These are phyloP conservation scores for Leccinum olivaceopallidum DNA, from an alignment of 768 basidiomycete species.

Conservation along the genomic window DNA sequence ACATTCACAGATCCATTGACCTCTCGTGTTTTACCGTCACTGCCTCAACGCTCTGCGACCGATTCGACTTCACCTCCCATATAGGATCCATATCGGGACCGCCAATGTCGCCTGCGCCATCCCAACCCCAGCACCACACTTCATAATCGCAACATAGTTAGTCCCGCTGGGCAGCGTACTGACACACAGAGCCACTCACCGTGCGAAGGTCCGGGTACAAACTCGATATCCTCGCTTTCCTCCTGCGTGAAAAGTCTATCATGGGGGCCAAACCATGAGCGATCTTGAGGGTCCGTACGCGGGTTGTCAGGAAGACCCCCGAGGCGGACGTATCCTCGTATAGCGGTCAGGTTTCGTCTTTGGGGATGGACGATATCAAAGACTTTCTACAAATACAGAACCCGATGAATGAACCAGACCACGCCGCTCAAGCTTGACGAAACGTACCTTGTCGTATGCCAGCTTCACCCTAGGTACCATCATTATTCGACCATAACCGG, in stretches of 20 bases:
- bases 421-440: not conserved
- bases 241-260: constrained; percentile 91
- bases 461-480: constrained; percentile 98
- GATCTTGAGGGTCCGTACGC: constrained; percentile 93
- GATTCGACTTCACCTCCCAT: constrained; percentile 85
- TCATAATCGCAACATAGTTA: constrained; percentile 10
- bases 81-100: constrained; percentile 98
- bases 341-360: constrained; percentile 91
- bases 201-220: constrained; percentile 78
- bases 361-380: constrained; percentile 93
- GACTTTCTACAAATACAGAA: constrained; percentile 62
- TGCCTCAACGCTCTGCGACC: constrained; percentile 53
- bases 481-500: constrained; percentile 94
- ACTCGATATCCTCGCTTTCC: constrained; percentile 75
- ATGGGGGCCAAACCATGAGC: constrained; percentile 98
- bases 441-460: constrained; percentile 84
- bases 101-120: constrained; percentile 96
- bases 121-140: constrained; percentile 99
- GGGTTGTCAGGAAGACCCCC: constrained; percentile 98
- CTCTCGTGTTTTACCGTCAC: constrained; percentile 75
- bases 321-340: constrained; percentile 90
- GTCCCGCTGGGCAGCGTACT: not conserved
- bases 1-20: constrained; percentile 25
- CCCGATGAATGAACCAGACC: constrained; percentile 5
- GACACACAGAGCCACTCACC: constrained; percentile 46